These are phyloP conservation scores for Hypomontagnella submonticulosa DNA, from an alignment of 495 filamentous ascomycete species.

Conservation along the genomic window DNA sequence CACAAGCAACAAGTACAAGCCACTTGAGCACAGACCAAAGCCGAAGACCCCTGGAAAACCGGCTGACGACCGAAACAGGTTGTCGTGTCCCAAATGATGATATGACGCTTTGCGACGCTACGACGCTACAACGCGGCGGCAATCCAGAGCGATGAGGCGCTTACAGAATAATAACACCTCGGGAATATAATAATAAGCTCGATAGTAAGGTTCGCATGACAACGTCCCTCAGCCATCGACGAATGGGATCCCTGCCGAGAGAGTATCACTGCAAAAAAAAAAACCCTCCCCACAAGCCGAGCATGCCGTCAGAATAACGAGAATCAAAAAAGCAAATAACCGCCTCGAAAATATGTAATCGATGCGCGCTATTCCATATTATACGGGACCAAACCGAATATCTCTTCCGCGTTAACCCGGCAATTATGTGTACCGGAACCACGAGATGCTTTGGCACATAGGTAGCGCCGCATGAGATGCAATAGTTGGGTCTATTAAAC, in stretches of 20 bases:
- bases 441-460: not conserved
- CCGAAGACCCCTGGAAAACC: too few species aligned
- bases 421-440: not conserved
- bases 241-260: slow-evolving; percentile 39
- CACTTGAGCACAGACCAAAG: too few species aligned
- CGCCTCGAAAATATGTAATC: slow-evolving; percentile 4
- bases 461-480: not conserved
- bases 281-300: slow-evolving; percentile 29
- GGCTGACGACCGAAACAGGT: not conserved
- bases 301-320: slow-evolving; percentile 15
- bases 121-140: not conserved
- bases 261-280: slow-evolving; percentile 8
- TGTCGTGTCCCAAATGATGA: not conserved
- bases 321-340: slow-evolving; percentile 12
- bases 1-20: not conserved
- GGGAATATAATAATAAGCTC: slow-evolving; percentile 11
- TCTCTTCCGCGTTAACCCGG: slow-evolving; percentile 2
- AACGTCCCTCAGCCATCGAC: slow-evolving; percentile 3
- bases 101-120: too few species aligned
- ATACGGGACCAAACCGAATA: not conserved
- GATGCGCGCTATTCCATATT: slow-evolving; percentile 7
- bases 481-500: slow-evolving; percentile 7
- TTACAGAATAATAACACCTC: slow-evolving; percentile 16
- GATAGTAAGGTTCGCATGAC: slow-evolving; percentile 30
- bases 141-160: not conserved